These are phyloP conservation scores for Begonia peltatifolia DNA, from an alignment of 306 rosid genomes.

Conservation along the genomic window DNA sequence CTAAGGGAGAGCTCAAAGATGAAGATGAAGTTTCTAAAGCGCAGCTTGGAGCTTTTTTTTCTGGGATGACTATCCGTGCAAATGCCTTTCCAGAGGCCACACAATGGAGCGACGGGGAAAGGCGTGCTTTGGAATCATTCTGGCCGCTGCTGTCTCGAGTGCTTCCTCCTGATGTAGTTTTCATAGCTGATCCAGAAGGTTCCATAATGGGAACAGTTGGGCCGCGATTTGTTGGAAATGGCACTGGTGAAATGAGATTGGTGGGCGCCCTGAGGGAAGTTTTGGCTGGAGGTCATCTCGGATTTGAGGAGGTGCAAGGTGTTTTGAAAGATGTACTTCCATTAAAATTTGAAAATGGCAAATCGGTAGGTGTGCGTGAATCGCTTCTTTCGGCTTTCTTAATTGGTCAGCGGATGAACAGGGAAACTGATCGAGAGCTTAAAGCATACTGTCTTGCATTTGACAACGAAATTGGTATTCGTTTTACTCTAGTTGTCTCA, in stretches of 20 bases:
- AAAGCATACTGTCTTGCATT: slow-evolving; percentile 95
- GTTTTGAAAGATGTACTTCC: slow-evolving; percentile 75
- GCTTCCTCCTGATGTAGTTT: slow-evolving; percentile 73
- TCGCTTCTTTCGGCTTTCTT: slow-evolving; percentile 85
- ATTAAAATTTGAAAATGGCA: slow-evolving; percentile 20
- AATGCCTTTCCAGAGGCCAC: slow-evolving; percentile 87
- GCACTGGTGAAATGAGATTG: slow-evolving; percentile 73
- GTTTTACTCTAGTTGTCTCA: not conserved
- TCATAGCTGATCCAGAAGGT: slow-evolving; percentile 89
- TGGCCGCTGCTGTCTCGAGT: slow-evolving; percentile 77
- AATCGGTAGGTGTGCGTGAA: slow-evolving; percentile 45
- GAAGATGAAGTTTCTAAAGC: slow-evolving; percentile 67
- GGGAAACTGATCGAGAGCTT: slow-evolving; percentile 85
- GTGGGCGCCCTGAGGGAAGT: slow-evolving; percentile 93
- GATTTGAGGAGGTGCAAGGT: slow-evolving; percentile 92
- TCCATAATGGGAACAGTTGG: slow-evolving; percentile 70
- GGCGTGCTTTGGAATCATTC: slow-evolving; percentile 51
- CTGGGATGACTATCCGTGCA: slow-evolving; percentile 86
- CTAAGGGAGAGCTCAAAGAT: slow-evolving; percentile 53
- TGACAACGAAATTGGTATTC: slow-evolving; percentile 75
- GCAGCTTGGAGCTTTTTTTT: slow-evolving; percentile 91
- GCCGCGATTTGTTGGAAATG: slow-evolving; percentile 58
- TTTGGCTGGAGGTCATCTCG: slow-evolving; percentile 90
- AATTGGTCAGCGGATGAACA: slow-evolving; percentile 95
- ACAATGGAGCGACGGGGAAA: slow-evolving; percentile 98